phyloP scores from a whole-genome alignment of 768 basidiomycete genomes.

The Vararia minispora region DNA sequence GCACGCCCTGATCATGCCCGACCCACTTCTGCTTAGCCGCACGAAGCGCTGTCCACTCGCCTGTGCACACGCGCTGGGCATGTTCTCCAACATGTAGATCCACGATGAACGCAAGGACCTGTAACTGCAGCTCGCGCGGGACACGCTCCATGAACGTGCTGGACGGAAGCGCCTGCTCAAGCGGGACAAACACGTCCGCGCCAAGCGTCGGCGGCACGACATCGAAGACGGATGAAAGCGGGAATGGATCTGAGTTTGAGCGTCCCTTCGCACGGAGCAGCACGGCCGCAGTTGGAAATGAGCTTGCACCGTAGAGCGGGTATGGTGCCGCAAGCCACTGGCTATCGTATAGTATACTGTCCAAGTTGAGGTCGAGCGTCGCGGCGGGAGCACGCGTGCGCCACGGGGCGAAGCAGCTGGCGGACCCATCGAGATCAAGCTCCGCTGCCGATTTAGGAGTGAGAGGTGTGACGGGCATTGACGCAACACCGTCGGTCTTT shows the following conservation, averaged over 20 bases:
- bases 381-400: slow-evolving; percentile 25
- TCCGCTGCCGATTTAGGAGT: slow-evolving; percentile 4
- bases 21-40: slow-evolving; percentile 65
- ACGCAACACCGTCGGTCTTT: slow-evolving; percentile 25
- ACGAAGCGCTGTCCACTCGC: slow-evolving; percentile 48
- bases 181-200: slow-evolving; percentile 40
- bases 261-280: slow-evolving; percentile 39
- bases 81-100: slow-evolving; percentile 51
- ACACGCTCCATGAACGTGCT: slow-evolving; percentile 55
- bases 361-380: slow-evolving; percentile 10
- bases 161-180: slow-evolving; percentile 34
- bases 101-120: slow-evolving; percentile 45
- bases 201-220: slow-evolving; percentile 38
- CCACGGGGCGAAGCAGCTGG: slow-evolving; percentile 34
- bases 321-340: slow-evolving; percentile 9
- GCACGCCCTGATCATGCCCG: slow-evolving; percentile 59
- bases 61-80: slow-evolving; percentile 28
- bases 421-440: slow-evolving; percentile 15
- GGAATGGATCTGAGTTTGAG: slow-evolving; percentile 55
- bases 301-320: slow-evolving; percentile 13
- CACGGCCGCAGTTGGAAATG: slow-evolving; percentile 13
- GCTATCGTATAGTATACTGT: slow-evolving; percentile 2
- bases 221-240: slow-evolving; percentile 36
- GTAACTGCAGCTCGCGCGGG: slow-evolving; percentile 60
- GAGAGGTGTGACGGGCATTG: slow-evolving; percentile 12